Base-by-base conservation (phyloP, 1,139 yeast genomes). In the Taphrina betulina region DNA sequence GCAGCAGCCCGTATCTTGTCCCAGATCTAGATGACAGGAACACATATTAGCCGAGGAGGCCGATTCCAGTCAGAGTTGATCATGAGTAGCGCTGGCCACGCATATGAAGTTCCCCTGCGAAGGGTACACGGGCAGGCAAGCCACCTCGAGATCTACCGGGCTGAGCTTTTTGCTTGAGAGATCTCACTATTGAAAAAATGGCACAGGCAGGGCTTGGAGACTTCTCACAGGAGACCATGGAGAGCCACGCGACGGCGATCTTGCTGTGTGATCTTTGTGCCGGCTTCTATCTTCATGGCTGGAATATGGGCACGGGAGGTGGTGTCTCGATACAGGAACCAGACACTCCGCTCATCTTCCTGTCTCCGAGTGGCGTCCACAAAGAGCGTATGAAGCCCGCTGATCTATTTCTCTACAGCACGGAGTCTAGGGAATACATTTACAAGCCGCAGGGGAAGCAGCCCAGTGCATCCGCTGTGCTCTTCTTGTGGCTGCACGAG, bases 241-340 rank as follows among this genome's bases (percentile, higher is more conserved):
- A n/a, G n/a, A n/a, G n/a, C n/a, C n/a, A n/a, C n/a, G n/a, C 26
- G 24, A 31, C 43, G 10, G 54, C 54, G 5, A 12, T 33, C 14
- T 19, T 50, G 19, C 26, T 50, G 7, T 31, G 44, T 26, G 87
- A 85, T 62, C 75, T 90, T 36, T 89, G 96, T 68, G 75, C 80
- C 52, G 72, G 79, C 26, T 87, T 90, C 67, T 90, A 85, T 68
- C 77, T 80, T 65, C 83, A 84, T 66, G 84, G 86, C 58, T 89
- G 96, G 96, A 94, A 88, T 61, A 85, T 95, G 0, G 97, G 96
- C 3, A 90, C 97, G 1, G 96, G 96, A 1, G 97, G 97, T 23
- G 96, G 96, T 2, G 83, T 90, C 65, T 85, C 95, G 35, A 84
- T 90, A 54, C 75, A 85, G 61, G 37, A n/a, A 3, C 81, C 83